A percentile compares a stretch with the other conserved stretches of the same genome.
Conservation (phyloP, 1,284 basidiomycete genomes). For the Cryptococcus jaspeensis region DNA sequence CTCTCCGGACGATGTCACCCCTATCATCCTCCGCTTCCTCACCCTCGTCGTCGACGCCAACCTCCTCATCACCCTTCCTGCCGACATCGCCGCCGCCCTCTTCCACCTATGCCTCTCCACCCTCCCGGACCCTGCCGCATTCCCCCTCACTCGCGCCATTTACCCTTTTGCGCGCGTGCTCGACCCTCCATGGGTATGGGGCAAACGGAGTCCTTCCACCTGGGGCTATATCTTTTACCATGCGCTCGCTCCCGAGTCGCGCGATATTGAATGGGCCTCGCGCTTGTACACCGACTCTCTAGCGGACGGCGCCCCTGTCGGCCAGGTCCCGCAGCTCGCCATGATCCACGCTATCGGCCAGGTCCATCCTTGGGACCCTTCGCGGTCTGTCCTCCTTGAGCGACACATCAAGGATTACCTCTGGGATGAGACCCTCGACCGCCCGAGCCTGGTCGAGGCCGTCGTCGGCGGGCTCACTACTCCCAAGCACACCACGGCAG, state of each 20-base stretch:
- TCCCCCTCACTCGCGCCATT: constrained; percentile 18
- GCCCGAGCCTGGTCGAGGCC: constrained; percentile 21
- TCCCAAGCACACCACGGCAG: constrained; percentile 10
- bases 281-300: constrained; percentile 39
- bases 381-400: constrained; percentile 37
- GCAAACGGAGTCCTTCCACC: background rate
- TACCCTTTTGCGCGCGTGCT: constrained; percentile 22
- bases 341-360: constrained; percentile 30
- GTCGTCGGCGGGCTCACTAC: constrained; percentile 21
- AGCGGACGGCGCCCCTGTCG: constrained; percentile 29
- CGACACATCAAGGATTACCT: constrained; percentile 43
- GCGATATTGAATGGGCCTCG: constrained; percentile 38
- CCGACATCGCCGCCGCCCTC: constrained; percentile 10
- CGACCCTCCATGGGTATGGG: constrained; percentile 20
- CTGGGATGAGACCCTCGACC: constrained; percentile 16
- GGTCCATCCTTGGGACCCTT: constrained; percentile 10
- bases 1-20: constrained; percentile 2
- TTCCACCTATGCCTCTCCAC: constrained; percentile 11
- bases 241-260: constrained; percentile 4
- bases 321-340: constrained; percentile 16
- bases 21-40: constrained; percentile 11
- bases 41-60: constrained; percentile 8
- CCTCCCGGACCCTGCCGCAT: constrained; percentile 15
- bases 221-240: constrained; percentile 30
- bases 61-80: constrained; percentile 2